Conservation (phyloP, 345 rosid genomes). For the Eutrema japonicum region DNA sequence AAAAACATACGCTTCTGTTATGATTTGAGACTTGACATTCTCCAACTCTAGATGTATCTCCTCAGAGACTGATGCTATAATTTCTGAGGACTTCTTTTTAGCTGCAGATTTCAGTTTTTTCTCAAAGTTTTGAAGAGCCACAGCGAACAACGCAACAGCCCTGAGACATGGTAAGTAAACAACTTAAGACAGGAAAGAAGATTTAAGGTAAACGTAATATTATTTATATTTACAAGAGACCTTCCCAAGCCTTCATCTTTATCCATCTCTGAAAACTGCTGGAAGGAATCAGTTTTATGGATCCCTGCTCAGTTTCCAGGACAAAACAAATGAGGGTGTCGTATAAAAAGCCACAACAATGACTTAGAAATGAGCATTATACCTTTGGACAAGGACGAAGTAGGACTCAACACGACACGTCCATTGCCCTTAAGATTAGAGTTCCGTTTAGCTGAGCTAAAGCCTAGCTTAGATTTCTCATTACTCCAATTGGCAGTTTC, state of each 20-base stretch:
- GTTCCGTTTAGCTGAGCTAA: constrained; percentile 55
- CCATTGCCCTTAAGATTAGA: constrained; percentile 46
- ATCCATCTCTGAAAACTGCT: constrained; percentile 54
- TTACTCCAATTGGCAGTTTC: constrained; percentile 44
- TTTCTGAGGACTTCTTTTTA: constrained; percentile 70
- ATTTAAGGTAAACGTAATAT: constrained; percentile 9
- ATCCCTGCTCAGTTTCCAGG: constrained; percentile 48
- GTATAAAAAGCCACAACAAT: constrained; percentile 22
- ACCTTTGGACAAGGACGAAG: constrained; percentile 59
- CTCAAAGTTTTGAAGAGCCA: constrained; percentile 70
- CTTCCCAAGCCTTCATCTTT: constrained; percentile 79
- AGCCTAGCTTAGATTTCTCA: constrained; percentile 49
- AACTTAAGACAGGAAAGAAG: constrained; percentile 36
- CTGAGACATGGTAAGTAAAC: constrained; percentile 54
- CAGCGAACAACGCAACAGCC: constrained; percentile 64
- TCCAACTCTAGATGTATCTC: constrained; percentile 64
- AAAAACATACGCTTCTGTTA: constrained; percentile 67
- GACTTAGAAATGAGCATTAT: constrained; percentile 36
- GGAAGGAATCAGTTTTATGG: constrained; percentile 52
- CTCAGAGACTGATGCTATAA: constrained; percentile 72
- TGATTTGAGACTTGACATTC: constrained; percentile 69
- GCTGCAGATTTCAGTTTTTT: constrained; percentile 69
- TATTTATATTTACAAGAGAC: constrained; percentile 48
- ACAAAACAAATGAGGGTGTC: constrained; percentile 5
- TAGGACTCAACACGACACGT: constrained; percentile 47